Base-by-base conservation (phyloP, 148 eudicot genomes). In the Salicornia ramosissima region DNA sequence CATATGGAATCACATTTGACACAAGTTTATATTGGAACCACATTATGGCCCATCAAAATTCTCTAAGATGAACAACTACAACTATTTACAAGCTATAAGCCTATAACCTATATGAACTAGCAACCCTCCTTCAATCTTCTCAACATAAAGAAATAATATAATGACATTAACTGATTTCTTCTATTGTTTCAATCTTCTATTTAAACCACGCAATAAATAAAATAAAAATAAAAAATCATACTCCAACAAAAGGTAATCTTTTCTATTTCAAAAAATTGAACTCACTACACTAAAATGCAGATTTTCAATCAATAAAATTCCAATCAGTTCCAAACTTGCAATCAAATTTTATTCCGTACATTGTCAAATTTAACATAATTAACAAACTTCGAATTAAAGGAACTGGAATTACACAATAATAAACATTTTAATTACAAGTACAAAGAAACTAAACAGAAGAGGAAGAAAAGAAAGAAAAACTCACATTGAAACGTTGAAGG, bases 401-500 rank as follows among this genome's bases (percentile, higher is more conserved):
- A 45, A 19, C 25, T 63, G 14, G 16, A 57, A 47, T 29, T 47
- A 21, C 57, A 15, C 10, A 45, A 21, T 25, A 5, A 24, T 3
- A 19, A 62, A 21, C 63, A 62, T 14, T 6, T n/a, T n/a, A 55
- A 69, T 53, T 36, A 13, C 25, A 52, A 52, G 1, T 10, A 42
- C 30, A 11, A 63, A 13, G 19, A 25, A 36, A n/a, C n/a, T n/a
- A n/a, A n/a, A n/a, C 2, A 30, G 59, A 25, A 53, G 19, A 46
- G n/a, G 72, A 2, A 56, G 4, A 21, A 54, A 68, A 58, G 10
- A 69, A 19, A 54, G 24, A 13, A 19, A 43, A n/a, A 54, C 42
- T 58, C 79, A 92, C 98, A 83, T 92, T 92, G 77, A 92, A 81
- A 31, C 98, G 94, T 67, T 92, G 98, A 74, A 90, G 39, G 31